Base-by-base conservation (phyloP, 257 asterid species). In the Solanum bulbocastanum region DNA sequence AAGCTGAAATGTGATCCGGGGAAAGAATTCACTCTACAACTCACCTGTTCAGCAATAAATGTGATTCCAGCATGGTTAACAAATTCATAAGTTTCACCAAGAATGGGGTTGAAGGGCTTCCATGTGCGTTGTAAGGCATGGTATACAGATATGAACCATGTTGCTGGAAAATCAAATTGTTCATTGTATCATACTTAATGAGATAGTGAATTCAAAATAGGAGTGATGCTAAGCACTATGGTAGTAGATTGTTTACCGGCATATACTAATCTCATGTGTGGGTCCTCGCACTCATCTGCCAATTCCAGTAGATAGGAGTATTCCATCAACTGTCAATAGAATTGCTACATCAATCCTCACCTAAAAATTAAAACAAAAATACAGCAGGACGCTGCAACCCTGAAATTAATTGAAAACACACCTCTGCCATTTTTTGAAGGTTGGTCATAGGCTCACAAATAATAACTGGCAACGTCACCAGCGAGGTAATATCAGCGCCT, bases 361-460 rank as follows among this genome's bases (percentile, higher is more conserved):
- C 65, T 11, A n/a, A 25, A 71, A 18, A 83, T 87, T 84, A 14
- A 27, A 49, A 71, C 58, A 88, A n/a, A 69, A 49, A 39, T 84
- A 87, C 60, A 87, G 89, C 85, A 90, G 37, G 52, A 65, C 27
- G 22, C 83, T 3, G 71, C 33, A 88, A 71, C 30, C 39, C 83
- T 2, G 71, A 27, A 78, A 79, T 7, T 30, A 87, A 89, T 78
- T 81, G 60, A 73, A 46, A 32, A 86, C 90, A 90, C 88, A 97
- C 99, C 98, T 97, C 99, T 72, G 99, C 99, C 98, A 97, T 94
- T 93, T 97, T 97, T 91, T 97, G 99, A 90, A 96, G 92, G 98
- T 96, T 97, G 44, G 99, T 97, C 98, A 97, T 95, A 25, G 99
- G 99, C 97, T 97, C 99, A 90, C 96, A 97, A 89, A 97, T 97